These are phyloP conservation scores for Eleusine indica DNA, from an alignment of 176 grass and related monocot genomes.

Conservation along the genomic window DNA sequence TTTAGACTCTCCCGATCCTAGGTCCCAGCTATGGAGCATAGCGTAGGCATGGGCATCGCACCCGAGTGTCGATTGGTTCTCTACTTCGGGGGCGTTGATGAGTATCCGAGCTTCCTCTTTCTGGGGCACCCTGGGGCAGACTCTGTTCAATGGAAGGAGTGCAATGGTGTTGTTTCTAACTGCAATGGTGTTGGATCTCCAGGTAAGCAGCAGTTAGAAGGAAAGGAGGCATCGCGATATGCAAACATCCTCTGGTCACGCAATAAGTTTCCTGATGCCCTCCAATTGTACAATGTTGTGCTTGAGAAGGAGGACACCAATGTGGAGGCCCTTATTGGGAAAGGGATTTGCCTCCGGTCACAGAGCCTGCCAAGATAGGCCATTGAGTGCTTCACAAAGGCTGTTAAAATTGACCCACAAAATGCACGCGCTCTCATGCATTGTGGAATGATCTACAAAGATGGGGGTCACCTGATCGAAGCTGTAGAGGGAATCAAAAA, in stretches of 20 bases:
- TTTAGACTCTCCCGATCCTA: no score
- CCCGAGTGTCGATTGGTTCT: background rate
- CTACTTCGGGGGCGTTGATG: background rate
- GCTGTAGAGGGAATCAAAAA: conserved; percentile 97
- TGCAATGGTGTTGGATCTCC: conserved; percentile 23
- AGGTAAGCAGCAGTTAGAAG: conserved; percentile 37
- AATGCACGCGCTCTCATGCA: conserved; percentile 90
- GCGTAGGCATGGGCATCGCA: background rate
- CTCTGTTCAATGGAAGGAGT: conserved; percentile 35
- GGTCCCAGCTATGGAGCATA: background rate
- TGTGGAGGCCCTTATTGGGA: conserved; percentile 89
- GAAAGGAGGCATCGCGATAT: conserved; percentile 63
- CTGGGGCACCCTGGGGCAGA: conserved; percentile 46
- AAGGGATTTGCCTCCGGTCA: conserved; percentile 90
- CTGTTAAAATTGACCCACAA: conserved; percentile 63
- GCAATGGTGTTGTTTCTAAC: conserved; percentile 35
- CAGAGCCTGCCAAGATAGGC: conserved; percentile 68
- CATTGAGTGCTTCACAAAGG: conserved; percentile 71
- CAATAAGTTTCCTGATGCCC: conserved; percentile 85
- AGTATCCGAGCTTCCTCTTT: conserved; percentile 27
- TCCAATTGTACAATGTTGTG: conserved; percentile 68
- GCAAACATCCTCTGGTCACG: conserved; percentile 84
- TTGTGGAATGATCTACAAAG: conserved; percentile 95
- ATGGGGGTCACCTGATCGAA: conserved; percentile 89
- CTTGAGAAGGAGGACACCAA: conserved; percentile 64